Conservation (phyloP, 2,329 filamentous ascomycete genomes). For the Aspergillus chevalieri region DNA sequence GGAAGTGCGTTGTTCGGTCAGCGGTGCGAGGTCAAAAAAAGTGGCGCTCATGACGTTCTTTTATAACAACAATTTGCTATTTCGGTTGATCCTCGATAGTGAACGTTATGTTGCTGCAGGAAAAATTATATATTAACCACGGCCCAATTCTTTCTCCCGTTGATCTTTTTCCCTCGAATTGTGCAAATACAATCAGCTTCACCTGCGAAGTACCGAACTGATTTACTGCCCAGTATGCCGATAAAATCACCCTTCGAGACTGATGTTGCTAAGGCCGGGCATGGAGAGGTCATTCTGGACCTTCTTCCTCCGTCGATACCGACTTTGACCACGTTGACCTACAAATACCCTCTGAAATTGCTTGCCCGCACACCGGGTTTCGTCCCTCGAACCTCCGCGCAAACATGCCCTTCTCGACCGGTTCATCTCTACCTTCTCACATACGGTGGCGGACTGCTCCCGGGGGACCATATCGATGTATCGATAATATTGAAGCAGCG, state of each 20-base stretch:
- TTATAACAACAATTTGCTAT: not conserved
- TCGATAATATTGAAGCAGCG: conserved; percentile 57
- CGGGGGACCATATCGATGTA: conserved; percentile 75
- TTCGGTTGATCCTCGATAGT: not conserved
- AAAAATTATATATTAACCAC: not conserved
- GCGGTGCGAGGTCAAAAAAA: not conserved
- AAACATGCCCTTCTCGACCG: conserved; percentile 42
- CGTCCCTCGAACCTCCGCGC: conserved; percentile 44
- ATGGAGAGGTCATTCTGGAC: conserved; percentile 69
- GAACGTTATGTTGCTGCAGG: conserved; percentile 9
- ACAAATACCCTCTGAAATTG: conserved; percentile 92
- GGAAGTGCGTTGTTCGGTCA: not conserved
- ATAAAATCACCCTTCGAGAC: conserved; percentile 66
- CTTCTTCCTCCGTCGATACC: conserved; percentile 66
- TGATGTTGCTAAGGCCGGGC: conserved; percentile 67
- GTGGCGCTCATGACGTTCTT: conserved; percentile 2
- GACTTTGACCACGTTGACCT: conserved; percentile 67
- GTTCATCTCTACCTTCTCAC: conserved; percentile 84
- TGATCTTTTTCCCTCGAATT: not conserved
- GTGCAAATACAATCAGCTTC: not conserved
- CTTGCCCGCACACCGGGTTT: conserved; percentile 69
- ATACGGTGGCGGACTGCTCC: conserved; percentile 89
- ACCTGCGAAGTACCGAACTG: not conserved
- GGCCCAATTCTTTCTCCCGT: not conserved
- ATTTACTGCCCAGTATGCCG: conserved; percentile 21